Evolutionary conservation across 1,139 yeast genomes (phyloP).

Genomic region (Lodderomyces elongisporus): DNA sequence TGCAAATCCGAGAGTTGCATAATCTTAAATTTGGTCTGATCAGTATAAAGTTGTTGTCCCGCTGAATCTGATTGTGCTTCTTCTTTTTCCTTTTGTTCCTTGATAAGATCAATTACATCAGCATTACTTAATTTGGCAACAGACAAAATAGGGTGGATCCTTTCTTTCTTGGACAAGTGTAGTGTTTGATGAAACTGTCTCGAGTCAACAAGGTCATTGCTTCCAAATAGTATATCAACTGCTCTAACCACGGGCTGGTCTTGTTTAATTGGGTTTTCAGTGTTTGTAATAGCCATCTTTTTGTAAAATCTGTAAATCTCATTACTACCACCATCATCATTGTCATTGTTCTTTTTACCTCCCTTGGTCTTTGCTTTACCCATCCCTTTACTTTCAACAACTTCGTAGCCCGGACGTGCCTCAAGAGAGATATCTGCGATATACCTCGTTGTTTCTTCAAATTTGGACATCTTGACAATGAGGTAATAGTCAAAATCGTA

Average conservation of each 20-base stretch:
- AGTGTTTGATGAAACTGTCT: slow-evolving; percentile 12
- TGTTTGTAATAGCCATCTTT: slow-evolving; percentile 7
- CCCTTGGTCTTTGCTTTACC: neutral
- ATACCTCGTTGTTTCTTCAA: slow-evolving; percentile 11
- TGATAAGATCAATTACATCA: slow-evolving; percentile 1
- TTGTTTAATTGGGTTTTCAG: slow-evolving; percentile 6
- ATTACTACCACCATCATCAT: neutral
- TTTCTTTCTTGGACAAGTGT: slow-evolving; percentile 8
- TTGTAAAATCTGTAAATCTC: slow-evolving; percentile 9
- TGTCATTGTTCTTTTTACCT: neutral
- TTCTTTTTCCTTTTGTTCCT: slow-evolving; percentile 1
- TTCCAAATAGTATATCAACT: slow-evolving; percentile 25
- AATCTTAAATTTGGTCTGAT: slow-evolving; percentile 21
- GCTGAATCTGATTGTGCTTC: neutral
- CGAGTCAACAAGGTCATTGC: slow-evolving; percentile 19
- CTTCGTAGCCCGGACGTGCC: slow-evolving; percentile 8
- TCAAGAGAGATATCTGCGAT: slow-evolving; percentile 15
- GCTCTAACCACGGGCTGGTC: slow-evolving; percentile 17
- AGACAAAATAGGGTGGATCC: slow-evolving; percentile 12
- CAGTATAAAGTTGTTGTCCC: slow-evolving; percentile 2
- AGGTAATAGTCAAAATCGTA: slow-evolving; percentile 13
- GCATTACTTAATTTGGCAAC: slow-evolving; percentile 8
- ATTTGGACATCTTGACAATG: slow-evolving; percentile 10
- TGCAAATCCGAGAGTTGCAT: slow-evolving; percentile 41
- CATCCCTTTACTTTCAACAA: slow-evolving; percentile 2